These are phyloP conservation scores for Acacia melanoxylon DNA, from an alignment of 306 rosid species.

Conservation along the genomic window DNA sequence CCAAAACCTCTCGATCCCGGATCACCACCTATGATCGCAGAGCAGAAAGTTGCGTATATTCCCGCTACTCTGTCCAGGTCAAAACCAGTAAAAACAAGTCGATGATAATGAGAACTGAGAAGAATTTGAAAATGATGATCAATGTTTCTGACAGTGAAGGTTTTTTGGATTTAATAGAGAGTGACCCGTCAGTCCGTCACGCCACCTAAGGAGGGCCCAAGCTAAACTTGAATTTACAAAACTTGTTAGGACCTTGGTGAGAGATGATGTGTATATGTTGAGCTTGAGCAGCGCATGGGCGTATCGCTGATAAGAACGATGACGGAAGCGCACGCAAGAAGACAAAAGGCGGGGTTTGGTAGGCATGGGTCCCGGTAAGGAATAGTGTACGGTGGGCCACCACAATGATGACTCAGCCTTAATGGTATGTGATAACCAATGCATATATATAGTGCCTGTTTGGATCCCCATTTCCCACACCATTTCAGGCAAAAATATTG, in stretches of 20 bases:
- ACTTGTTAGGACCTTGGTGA: not conserved
- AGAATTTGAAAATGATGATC: not conserved
- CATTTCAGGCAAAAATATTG: too few relatives aligned
- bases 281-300: not conserved
- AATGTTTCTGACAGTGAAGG: not conserved
- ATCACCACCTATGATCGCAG: not conserved
- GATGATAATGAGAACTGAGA: not conserved
- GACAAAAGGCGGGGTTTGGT: not conserved
- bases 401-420: not conserved
- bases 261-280: not conserved
- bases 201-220: not conserved
- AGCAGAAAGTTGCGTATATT: not conserved
- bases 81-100: not conserved
- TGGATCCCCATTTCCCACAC: too few relatives aligned
- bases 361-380: not conserved
- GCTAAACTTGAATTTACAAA: not conserved
- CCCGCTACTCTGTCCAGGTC: not conserved
- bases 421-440: too few relatives aligned
- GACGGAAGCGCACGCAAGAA: not conserved
- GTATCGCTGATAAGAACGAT: not conserved
- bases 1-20: not conserved
- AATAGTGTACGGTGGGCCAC: not conserved
- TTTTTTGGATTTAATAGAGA: not conserved
- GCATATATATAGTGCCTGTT: too few relatives aligned
- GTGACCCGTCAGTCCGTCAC: not conserved